Evolutionary conservation across 129 eudicot genomes (phyloP).

Genomic region (Flaveria brownii): DNA sequence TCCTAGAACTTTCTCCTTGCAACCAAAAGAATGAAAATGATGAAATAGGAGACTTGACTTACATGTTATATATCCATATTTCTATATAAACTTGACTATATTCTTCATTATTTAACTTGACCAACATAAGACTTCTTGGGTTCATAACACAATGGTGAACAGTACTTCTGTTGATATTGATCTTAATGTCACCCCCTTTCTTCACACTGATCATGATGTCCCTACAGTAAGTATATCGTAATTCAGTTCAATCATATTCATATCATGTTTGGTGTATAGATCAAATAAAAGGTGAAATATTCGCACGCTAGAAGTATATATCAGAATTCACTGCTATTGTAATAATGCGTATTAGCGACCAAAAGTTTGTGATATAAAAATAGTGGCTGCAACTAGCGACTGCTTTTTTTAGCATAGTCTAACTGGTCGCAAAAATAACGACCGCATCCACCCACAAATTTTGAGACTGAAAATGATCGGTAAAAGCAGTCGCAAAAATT

Average conservation of each 20-base stretch:
- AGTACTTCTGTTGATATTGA: slow-evolving; percentile 22
- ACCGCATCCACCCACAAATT: too few species aligned
- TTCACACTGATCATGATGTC: background rate
- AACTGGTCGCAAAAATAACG: too few species aligned
- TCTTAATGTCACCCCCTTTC: slow-evolving; percentile 32
- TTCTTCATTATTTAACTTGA: background rate
- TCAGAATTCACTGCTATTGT: too few species aligned
- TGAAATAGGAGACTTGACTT: slow-evolving; percentile 5
- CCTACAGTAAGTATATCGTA: slow-evolving; percentile 21
- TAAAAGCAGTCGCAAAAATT: too few species aligned
- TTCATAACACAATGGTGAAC: background rate
- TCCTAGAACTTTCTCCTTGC: background rate
- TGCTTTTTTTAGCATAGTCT: too few species aligned
- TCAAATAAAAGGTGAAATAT: background rate
- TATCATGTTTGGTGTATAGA: background rate
- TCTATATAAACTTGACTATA: background rate
- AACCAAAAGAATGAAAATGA: background rate
- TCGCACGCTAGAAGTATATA: too few species aligned
- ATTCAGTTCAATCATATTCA: background rate
- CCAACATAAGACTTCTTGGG: background rate
- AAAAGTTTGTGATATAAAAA: too few species aligned
- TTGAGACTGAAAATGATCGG: too few species aligned
- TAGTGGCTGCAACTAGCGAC: too few species aligned
- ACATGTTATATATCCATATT: background rate
- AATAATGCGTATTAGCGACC: too few species aligned